Evolutionary conservation across 768 basidiomycete species (phyloP).

Genomic region (Suillus subaureus): DNA sequence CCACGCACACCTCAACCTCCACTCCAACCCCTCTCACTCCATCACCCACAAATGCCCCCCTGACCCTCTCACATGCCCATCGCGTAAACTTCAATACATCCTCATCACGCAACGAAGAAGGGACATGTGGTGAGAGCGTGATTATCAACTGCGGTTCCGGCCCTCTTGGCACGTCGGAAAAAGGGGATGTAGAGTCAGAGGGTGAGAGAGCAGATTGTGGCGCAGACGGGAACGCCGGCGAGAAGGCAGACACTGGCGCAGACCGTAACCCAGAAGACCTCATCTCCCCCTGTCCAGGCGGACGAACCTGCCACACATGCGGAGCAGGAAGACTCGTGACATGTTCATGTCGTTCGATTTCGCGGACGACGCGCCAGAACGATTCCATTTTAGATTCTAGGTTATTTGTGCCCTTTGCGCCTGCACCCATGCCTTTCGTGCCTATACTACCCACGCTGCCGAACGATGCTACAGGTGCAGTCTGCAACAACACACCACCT

Average conservation of each 20-base stretch:
- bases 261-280: constrained; percentile 8
- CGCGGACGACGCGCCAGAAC: constrained; percentile 79
- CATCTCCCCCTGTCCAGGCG: constrained; percentile 31
- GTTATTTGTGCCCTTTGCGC: constrained; percentile 4
- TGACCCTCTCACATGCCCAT: constrained; percentile 75
- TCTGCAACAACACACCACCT: constrained; percentile 87
- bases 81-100: constrained; percentile 72
- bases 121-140: constrained; percentile 80
- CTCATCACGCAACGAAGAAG: constrained; percentile 62
- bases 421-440: not conserved
- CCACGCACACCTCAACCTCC: constrained; percentile 72
- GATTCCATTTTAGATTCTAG: constrained; percentile 73
- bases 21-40: constrained; percentile 32
- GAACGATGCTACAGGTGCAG: constrained; percentile 56
- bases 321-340: constrained; percentile 83
- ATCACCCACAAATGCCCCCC: constrained; percentile 48
- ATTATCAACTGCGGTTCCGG: constrained; percentile 56
- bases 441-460: not conserved
- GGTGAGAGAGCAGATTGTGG: constrained; percentile 8
- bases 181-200: not conserved
- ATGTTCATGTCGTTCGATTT: constrained; percentile 86
- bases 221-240: not conserved
- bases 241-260: not conserved
- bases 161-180: constrained; percentile 1
- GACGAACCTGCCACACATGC: constrained; percentile 86